These are phyloP conservation scores for Magnolia officinalis DNA, from an alignment of 164 flowering plant genomes.

Conservation along the genomic window DNA sequence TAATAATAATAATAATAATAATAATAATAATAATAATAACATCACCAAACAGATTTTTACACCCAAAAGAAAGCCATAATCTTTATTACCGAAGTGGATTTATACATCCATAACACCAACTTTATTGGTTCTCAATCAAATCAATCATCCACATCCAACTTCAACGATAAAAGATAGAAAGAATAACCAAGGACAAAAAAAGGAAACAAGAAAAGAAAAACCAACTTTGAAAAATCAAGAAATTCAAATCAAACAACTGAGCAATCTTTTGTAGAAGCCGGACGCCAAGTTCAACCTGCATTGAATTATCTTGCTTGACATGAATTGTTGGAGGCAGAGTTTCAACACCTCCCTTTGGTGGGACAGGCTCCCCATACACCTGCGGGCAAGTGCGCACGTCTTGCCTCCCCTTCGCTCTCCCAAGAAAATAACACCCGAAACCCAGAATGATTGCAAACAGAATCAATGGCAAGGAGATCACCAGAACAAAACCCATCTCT, in stretches of 20 bases:
- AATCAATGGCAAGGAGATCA: slow-evolving; percentile 62
- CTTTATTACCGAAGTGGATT: neutral
- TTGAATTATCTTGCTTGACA: slow-evolving; percentile 4
- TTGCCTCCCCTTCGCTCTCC: slow-evolving; percentile 51
- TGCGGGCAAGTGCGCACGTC: slow-evolving; percentile 41
- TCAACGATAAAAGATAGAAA: neutral
- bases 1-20: too few relatives aligned
- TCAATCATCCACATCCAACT: too few relatives aligned
- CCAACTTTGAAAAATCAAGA: neutral
- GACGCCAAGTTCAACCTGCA: neutral
- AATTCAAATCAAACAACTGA: neutral
- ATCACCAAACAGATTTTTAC: too few relatives aligned
- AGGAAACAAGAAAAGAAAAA: too few relatives aligned
- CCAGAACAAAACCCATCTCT: slow-evolving; percentile 64
- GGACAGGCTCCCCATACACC: slow-evolving; percentile 42
- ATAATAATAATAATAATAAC: too few relatives aligned
- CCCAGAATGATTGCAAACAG: slow-evolving; percentile 48
- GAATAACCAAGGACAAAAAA: neutral
- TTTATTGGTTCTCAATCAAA: too few relatives aligned
- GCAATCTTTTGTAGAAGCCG: neutral
- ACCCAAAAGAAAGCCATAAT: too few relatives aligned
- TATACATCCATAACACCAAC: too few relatives aligned
- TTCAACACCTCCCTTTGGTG: slow-evolving; percentile 34
- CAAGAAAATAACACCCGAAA: slow-evolving; percentile 63
- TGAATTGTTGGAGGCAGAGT: slow-evolving; percentile 17